Conservation (phyloP, 108 stramenopile genomes). For the Fragilariopsis cylindrus region DNA sequence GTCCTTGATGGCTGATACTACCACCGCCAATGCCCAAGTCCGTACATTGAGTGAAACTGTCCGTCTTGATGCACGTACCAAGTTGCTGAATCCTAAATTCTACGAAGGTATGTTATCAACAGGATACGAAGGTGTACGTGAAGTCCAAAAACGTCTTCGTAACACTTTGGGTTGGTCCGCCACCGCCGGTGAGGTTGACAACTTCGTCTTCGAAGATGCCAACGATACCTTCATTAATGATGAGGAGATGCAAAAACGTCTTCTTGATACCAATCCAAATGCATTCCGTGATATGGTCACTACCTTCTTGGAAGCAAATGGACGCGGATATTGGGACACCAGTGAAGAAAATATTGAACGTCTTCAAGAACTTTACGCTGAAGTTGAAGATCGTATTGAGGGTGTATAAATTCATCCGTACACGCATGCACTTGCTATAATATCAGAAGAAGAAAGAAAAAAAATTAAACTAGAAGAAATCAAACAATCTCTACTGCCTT, state of each 20-base stretch:
- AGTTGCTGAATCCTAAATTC: constrained; percentile 97
- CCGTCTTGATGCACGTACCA: constrained; percentile 95
- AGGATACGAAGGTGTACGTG: constrained; percentile 96
- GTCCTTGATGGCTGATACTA: constrained; percentile 97
- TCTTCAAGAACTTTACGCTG: constrained; percentile 95
- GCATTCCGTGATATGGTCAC: constrained; percentile 97
- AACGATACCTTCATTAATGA: constrained; percentile 95
- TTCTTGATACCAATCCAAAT: constrained; percentile 94
- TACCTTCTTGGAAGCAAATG: constrained; percentile 96
- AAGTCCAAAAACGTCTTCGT: constrained; percentile 96
- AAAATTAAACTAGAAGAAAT: neutral
- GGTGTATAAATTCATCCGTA: constrained; percentile 72
- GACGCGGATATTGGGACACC: constrained; percentile 94
- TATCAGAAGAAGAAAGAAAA: constrained; percentile 7
- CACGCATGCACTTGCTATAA: neutral
- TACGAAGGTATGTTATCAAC: constrained; percentile 97
- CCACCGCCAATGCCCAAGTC: constrained; percentile 96
- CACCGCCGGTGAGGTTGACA: constrained; percentile 96
- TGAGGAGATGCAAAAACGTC: constrained; percentile 91
- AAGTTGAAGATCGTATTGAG: constrained; percentile 96
- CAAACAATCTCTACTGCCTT: neutral
- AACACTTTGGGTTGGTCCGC: constrained; percentile 99
- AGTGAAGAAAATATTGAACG: constrained; percentile 94
- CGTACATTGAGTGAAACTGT: constrained; percentile 94
- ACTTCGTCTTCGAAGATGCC: constrained; percentile 98